Base-by-base conservation (phyloP, 768 basidiomycete genomes). In the Astraeus odoratus region DNA sequence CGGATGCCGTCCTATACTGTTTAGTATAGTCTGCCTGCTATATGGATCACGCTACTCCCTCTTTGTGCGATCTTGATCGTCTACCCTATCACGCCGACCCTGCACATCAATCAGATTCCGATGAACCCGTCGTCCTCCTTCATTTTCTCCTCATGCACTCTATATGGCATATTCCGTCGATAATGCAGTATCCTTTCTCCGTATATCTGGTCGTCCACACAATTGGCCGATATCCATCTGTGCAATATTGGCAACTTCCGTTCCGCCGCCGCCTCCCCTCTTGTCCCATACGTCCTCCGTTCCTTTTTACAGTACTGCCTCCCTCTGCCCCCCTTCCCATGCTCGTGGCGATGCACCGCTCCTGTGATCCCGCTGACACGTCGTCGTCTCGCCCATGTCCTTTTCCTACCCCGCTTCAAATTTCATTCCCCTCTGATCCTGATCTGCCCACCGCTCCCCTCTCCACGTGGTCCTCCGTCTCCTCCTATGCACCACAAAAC, bases 21-120 rank as follows among this genome's bases (percentile, higher is more conserved):
- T n/a, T n/a, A n/a, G n/a, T n/a, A n/a, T n/a, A n/a, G n/a, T n/a
- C n/a, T n/a, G n/a, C n/a, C n/a, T n/a, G n/a, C n/a, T n/a, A n/a
- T n/a, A n/a, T n/a, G n/a, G n/a, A n/a, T n/a, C n/a, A n/a, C n/a
- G n/a, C n/a, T n/a, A n/a, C n/a, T n/a, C n/a, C n/a, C n/a, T n/a
- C n/a, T n/a, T n/a, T n/a, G n/a, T n/a, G n/a, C 12, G 23, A 64
- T 54, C 54, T 61, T 59, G 62, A 64, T 64, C 61, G 52, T 52
- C 55, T 59, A 64, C 64, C 64, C 62, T 66, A 64, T 64, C 63
- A 64, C 53, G 51, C 36, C 62, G 63, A 64, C 63, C 39, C 39
- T 44, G 40, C 39, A n/a, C 55, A 62, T 61, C 60, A 61, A 53
- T 50, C 52, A 56, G 57, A 62, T 61, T 62, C 55, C 59, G 59